Base-by-base conservation (phyloP, 129 eudicot genomes). In the Centella asiatica region DNA sequence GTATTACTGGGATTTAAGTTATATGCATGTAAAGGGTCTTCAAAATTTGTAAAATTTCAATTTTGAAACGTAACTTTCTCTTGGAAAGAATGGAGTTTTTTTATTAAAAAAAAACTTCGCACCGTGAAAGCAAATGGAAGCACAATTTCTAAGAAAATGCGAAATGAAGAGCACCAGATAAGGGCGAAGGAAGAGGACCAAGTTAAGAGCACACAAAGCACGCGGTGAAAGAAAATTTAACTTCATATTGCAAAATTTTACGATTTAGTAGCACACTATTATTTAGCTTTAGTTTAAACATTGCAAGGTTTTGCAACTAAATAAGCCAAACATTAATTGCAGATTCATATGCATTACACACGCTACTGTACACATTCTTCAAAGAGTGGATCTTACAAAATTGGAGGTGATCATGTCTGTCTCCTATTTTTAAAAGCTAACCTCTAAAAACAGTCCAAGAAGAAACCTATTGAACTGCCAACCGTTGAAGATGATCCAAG, bases 401-500 rank as follows among this genome's bases (percentile, higher is more conserved):
- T 69, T 70, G 70, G 71, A 57, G 62, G 26, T n/a, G n/a, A n/a
- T 62, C 62, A 47, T 70, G 69, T 56, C n/a, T 40, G 67, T 76
- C 57, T 70, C 58, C 66, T 75, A 71, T 44, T 71, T 48, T 48
- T n/a, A n/a, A 67, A 49, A 50, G 74, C 79, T 74, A 80, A 76
- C 74, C 78, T 74, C 71, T 53, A 57, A 57, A 46, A 57, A 49
- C 27, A 69, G 48, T 76, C 70, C 31, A 48, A 54, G 65, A 72
- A 64, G 19, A 64, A 44, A 24, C 72, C 85, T 84, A 90, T 75
- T 86, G 95, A 73, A 90, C 98, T 10, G 89, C 95, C 82, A 90
- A 78, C 67, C 98, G 83, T 62, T 90, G 98, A 31, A 90, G 94
- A 75, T 90, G 98, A 69, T 86, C 98, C 68, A 84, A 68, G 78